Base-by-base conservation (phyloP, 148 eudicot species). In the Mesembryanthemum crystallinum region DNA sequence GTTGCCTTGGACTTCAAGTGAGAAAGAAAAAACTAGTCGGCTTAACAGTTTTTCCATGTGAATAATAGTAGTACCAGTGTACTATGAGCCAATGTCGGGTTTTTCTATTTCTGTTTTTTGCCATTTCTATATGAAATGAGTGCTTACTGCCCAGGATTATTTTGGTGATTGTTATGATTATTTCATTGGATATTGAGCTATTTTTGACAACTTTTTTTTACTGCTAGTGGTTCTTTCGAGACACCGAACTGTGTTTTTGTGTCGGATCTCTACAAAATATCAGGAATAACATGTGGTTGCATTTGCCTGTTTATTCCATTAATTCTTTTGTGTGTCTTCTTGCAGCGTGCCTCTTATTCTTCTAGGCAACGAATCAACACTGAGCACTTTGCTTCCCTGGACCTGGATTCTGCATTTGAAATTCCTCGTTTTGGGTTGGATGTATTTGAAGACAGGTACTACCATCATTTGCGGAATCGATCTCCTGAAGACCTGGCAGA, bases 401-500 rank as follows among this genome's bases (percentile, higher is more conserved):
- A 87, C 74, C 30, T 80, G 21, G 98, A 92, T 20, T 70, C 82
- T 69, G 78, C 79, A 71, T 76, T 80, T 61, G 91, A 85, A 72
- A 32, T 73, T 62, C 72, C 88, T 35, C 83, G 77, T 69, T 75
- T 85, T 29, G 91, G 93, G 62, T 72, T 83, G 11, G 90, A 90
- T 77, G 81, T 88, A 49, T 86, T 87, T 74, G 89, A 86, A 81
- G 83, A 95, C 74, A 88, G 93, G 67, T 86, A 85, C 79, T 87
- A 85, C 80, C 93, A 87, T 67, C 96, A 92, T 83, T 76, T 86
- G 70, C 88, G 96, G 52, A 89, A 89, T 85, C 88, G 81, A 71
- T 81, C 88, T 72, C 95, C 91, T 12, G 96, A 94, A 43, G 90
- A 85, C 43, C 77, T 92, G 78, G 90, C 92, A 15, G 97, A 94